Evolutionary conservation across 371 early-diverging fungal species (phyloP).

Genomic region (Mortierella sp.): DNA sequence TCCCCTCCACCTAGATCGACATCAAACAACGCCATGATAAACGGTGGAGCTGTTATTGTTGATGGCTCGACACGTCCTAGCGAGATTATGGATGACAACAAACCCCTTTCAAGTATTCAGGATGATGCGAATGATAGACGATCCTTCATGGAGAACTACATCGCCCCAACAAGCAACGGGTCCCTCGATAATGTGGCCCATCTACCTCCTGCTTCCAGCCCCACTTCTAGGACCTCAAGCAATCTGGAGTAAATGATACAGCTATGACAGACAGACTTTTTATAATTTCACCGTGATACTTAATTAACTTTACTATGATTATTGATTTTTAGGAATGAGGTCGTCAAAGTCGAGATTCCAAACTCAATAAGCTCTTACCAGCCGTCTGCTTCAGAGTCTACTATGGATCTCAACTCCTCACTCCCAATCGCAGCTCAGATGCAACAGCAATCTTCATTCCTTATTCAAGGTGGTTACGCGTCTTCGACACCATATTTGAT

Average conservation of each 20-base stretch:
- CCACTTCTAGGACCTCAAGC: conserved; percentile 4
- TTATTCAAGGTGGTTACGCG: conserved; percentile 19
- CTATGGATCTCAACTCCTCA: conserved; percentile 19
- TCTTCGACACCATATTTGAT: conserved; percentile 20
- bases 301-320: not conserved
- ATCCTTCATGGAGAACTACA: conserved; percentile 17
- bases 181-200: not conserved
- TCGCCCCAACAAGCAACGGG: not conserved
- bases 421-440: conserved; percentile 6
- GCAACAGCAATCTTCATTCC: conserved; percentile 23
- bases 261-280: not conserved
- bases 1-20: conserved; percentile 32
- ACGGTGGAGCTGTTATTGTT: conserved; percentile 13
- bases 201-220: conserved; percentile 1
- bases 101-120: conserved; percentile 2
- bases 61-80: conserved; percentile 38
- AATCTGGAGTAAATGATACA: conserved; percentile 7
- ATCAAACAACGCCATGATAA: conserved; percentile 15
- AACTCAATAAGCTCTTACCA: conserved; percentile 38
- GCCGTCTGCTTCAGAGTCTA: conserved; percentile 26
- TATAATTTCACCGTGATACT: not conserved
- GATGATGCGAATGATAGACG: conserved; percentile 4
- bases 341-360: conserved; percentile 48
- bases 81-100: conserved; percentile 25
- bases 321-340: conserved; percentile 3